Evolutionary conservation across 257 asterid genomes (phyloP).

Genomic region (Lithospermum erythrorhizon): DNA sequence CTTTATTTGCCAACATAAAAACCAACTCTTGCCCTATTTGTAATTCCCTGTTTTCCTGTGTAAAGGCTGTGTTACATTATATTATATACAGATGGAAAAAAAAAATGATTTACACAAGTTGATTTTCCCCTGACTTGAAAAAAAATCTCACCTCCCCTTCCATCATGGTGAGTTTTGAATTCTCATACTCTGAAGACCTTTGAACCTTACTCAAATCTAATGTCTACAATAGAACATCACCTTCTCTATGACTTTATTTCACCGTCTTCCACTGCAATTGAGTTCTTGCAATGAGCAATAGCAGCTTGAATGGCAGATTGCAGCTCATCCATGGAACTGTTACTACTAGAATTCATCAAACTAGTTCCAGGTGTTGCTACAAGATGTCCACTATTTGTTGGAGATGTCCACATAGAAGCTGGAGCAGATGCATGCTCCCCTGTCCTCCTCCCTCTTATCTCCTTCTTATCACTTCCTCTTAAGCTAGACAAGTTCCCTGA

Average conservation of each 20-base stretch:
- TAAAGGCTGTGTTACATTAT: too few relatives aligned
- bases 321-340: constrained; percentile 80
- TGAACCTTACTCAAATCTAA: too few relatives aligned
- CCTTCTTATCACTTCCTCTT: constrained; percentile 23
- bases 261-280: constrained; percentile 35
- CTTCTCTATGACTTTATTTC: constrained; percentile 19
- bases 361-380: constrained; percentile 36
- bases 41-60: too few relatives aligned
- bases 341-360: constrained; percentile 27
- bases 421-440: constrained; percentile 56
- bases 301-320: constrained; percentile 96
- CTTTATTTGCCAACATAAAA: too few relatives aligned
- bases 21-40: too few relatives aligned
- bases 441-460: constrained; percentile 26
- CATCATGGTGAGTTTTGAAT: too few relatives aligned
- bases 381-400: constrained; percentile 59
- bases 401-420: constrained; percentile 64
- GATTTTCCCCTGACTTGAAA: too few relatives aligned
- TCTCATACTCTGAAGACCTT: too few relatives aligned
- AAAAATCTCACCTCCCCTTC: too few relatives aligned
- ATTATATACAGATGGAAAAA: too few relatives aligned
- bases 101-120: too few relatives aligned
- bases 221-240: too few relatives aligned
- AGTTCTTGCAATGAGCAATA: constrained; percentile 83
- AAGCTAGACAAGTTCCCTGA: constrained; percentile 35